These are phyloP conservation scores for Talaromyces nanjingensis DNA, from an alignment of 495 filamentous ascomycete genomes.

Conservation along the genomic window DNA sequence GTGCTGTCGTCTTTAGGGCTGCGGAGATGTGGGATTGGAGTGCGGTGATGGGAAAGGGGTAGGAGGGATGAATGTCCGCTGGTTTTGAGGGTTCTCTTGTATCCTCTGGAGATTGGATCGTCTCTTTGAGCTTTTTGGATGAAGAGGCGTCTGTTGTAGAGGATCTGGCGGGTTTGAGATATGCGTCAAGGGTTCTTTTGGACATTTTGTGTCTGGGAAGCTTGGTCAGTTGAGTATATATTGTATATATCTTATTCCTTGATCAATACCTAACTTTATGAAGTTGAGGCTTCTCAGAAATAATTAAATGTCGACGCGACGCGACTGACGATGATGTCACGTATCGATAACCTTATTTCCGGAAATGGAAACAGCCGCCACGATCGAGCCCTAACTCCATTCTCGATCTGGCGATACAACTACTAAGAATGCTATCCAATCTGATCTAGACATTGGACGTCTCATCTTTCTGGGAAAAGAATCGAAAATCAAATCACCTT, in stretches of 20 bases:
- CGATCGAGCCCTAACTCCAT: background rate
- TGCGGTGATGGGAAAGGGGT: slow-evolving; percentile 55
- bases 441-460: too few relatives aligned
- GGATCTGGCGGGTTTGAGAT: background rate
- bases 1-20: slow-evolving; percentile 22
- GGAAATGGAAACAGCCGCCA: background rate
- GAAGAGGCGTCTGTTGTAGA: background rate
- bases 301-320: background rate
- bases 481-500: too few relatives aligned
- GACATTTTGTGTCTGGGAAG: background rate
- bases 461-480: too few relatives aligned
- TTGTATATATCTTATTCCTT: background rate
- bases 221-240: background rate
- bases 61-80: slow-evolving; percentile 39
- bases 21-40: slow-evolving; percentile 40
- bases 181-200: slow-evolving; percentile 10
- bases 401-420: background rate
- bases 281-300: background rate
- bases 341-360: background rate
- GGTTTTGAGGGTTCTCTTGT: background rate
- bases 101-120: background rate
- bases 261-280: background rate
- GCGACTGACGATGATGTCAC: slow-evolving; percentile 1
- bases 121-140: slow-evolving; percentile 7
- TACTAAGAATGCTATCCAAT: too few relatives aligned